Base-by-base conservation (phyloP, 2,329 filamentous ascomycete genomes). In the Cercospora nicotianae region DNA sequence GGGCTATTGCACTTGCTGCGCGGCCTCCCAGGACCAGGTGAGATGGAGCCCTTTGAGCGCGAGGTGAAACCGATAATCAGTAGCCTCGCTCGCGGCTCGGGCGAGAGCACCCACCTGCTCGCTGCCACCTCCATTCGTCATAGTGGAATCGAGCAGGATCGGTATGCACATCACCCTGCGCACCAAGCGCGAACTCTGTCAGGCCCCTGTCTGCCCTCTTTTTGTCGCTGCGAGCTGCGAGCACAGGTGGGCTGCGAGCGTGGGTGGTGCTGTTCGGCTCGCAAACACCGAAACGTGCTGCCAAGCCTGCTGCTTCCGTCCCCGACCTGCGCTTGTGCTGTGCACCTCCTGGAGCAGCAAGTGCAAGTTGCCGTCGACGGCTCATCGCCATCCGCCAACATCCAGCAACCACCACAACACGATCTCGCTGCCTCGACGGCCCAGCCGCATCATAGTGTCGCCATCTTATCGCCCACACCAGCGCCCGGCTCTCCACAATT, bases 401-500 rank as follows among this genome's bases (percentile, higher is more conserved):
- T 42, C 48, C 48, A 23, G 48, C 48, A 53, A 10, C 45, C 53
- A 58, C 26, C 53, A 30, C 53, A 42, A 42, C 13, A 9, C 59
- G 3, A 59, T 30, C 62, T 57, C 55, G 62, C 63, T 68, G 66
- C 66, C 30, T 61, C 62, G 48, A 42, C 59, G 33, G 48, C 63
- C 45, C 33, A 48, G 13, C 26, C 48, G 59, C 36, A 42, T 42
- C 36, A 42, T 42, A 42, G 36, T n/a, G 36, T 53, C 26, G 23
- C 13, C 53, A 58, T 58, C 26, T 12, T 10, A 36, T n/a, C 63
- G 30, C 63, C 58, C 61, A 64, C 63, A 55, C 51, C 63, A 68
- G 66, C 64, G 68, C 67, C 69, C 69, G 60, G 31, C 53, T 42
- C 67, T 64, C 65, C 65, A 72, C 57, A 63, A 70, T 67, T 71